phyloP scores from a whole-genome alignment of 164 flowering plant species.

The Berberis vulgaris region DNA sequence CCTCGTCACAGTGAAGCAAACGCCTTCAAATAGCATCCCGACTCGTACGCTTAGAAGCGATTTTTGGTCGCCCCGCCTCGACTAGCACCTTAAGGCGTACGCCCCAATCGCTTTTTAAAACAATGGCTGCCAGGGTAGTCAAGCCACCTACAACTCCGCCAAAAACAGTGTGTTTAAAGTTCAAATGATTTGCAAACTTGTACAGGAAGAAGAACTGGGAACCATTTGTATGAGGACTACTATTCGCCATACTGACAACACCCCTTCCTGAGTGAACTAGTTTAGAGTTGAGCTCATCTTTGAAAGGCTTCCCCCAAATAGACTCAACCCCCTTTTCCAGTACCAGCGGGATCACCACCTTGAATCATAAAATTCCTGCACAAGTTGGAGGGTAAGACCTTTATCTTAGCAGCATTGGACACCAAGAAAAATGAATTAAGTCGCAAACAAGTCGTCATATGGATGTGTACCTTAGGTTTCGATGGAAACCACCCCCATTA shows the following conservation, averaged over 20 bases:
- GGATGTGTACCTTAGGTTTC: slow-evolving; percentile 59
- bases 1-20: too few relatives aligned
- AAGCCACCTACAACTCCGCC: slow-evolving; percentile 92
- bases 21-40: too few relatives aligned
- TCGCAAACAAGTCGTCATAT: slow-evolving; percentile 6
- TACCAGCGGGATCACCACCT: slow-evolving; percentile 98
- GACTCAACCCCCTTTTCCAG: slow-evolving; percentile 88
- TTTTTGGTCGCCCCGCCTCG: too few relatives aligned
- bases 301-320: slow-evolving; percentile 94
- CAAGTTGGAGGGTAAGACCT: not conserved
- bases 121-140: slow-evolving; percentile 69
- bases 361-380: slow-evolving; percentile 96
- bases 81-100: too few relatives aligned
- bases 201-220: slow-evolving; percentile 92
- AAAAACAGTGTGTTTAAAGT: slow-evolving; percentile 91
- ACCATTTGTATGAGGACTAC: slow-evolving; percentile 95
- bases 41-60: too few relatives aligned
- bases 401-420: not conserved
- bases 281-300: slow-evolving; percentile 86
- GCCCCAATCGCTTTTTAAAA: too few relatives aligned
- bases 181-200: slow-evolving; percentile 90
- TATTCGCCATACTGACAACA: slow-evolving; percentile 96
- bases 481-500: slow-evolving; percentile 80
- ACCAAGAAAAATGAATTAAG: slow-evolving; percentile 2
- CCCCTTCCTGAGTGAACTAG: slow-evolving; percentile 88